These are phyloP conservation scores for Emericellopsis terricola DNA, from an alignment of 495 filamentous ascomycete genomes.

Conservation along the genomic window DNA sequence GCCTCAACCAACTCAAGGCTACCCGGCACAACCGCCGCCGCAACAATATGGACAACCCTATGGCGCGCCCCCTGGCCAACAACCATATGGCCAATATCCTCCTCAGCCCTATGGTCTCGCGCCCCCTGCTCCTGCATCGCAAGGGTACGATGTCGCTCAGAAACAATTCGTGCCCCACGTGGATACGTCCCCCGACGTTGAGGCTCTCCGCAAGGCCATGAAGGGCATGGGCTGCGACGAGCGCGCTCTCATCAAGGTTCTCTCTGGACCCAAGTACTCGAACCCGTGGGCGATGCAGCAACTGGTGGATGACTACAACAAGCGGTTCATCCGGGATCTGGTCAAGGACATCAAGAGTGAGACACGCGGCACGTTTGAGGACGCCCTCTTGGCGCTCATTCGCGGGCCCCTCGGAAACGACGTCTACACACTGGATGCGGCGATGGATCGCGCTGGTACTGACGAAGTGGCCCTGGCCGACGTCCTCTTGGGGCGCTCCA, in stretches of 20 bases:
- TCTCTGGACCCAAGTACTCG: background rate
- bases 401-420: background rate
- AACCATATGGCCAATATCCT: background rate
- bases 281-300: background rate
- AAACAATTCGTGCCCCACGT: background rate
- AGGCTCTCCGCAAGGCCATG: background rate
- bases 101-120: no score
- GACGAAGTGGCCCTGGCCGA: background rate
- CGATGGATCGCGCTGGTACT: background rate
- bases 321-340: background rate
- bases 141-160: background rate
- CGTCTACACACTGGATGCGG: background rate
- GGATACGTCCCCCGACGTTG: background rate
- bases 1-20: background rate
- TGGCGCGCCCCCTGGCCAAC: background rate
- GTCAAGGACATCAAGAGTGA: background rate
- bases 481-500: background rate
- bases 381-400: background rate
- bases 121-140: background rate
- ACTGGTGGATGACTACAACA: background rate
- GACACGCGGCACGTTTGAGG: background rate
- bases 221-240: background rate
- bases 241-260: background rate
- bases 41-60: background rate
- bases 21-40: background rate